Evolutionary conservation across 2,329 filamentous ascomycete genomes (phyloP).

Genomic region (Calonectria pseudoreteaudii): DNA sequence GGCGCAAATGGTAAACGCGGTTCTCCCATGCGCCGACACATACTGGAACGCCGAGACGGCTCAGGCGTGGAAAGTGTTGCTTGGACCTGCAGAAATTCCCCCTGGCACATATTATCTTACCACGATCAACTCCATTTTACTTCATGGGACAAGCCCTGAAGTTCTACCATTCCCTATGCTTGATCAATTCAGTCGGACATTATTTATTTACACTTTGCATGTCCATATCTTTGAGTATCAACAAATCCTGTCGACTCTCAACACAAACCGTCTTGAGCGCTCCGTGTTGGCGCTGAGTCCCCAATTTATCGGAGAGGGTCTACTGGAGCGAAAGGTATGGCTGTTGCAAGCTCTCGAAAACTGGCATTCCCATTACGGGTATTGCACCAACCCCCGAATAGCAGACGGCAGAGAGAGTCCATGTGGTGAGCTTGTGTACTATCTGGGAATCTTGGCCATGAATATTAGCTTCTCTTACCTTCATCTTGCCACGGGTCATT

Average conservation of each 20-base stretch:
- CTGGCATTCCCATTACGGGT: conserved; percentile 2
- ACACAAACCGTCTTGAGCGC: background rate
- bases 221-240: conserved; percentile 11
- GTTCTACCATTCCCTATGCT: background rate
- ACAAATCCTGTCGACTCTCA: background rate
- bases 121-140: background rate
- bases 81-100: background rate
- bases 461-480: conserved; percentile 10
- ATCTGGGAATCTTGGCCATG: background rate
- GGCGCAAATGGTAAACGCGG: conserved; percentile 1
- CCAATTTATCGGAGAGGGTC: background rate
- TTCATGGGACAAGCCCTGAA: conserved; percentile 1
- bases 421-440: background rate
- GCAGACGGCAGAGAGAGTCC: background rate
- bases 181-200: background rate
- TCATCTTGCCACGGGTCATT: conserved; percentile 1
- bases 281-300: background rate
- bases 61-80: background rate
- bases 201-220: conserved; percentile 6
- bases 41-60: conserved; percentile 4
- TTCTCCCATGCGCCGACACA: background rate
- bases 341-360: background rate
- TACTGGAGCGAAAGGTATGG: background rate
- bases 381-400: background rate
- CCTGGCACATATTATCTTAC: conserved; percentile 9